Conservation (phyloP, 129 eudicot genomes). For the Centrapalus pauciflorus region DNA sequence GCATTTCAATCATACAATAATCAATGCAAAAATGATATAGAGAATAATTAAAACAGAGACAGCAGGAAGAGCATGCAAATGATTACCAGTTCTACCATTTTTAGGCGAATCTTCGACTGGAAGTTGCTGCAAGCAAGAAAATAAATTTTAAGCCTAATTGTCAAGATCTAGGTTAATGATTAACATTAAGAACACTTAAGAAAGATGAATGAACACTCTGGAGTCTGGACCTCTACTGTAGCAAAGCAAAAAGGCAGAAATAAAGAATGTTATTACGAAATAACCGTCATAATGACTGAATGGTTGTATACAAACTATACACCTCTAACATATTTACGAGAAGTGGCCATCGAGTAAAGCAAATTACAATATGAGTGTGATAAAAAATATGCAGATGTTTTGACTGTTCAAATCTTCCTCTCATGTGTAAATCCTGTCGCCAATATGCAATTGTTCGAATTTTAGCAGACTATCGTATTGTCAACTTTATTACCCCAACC, state of each 20-base stretch:
- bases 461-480: no score
- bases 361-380: no score
- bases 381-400: no score
- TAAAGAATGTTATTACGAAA: background rate
- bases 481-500: background rate
- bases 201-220: background rate
- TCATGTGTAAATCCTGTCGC: no score
- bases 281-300: background rate
- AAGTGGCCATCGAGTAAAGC: no score
- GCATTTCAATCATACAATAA: background rate
- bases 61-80: slow-evolving; percentile 7
- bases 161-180: background rate
- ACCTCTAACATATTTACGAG: no score
- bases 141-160: background rate
- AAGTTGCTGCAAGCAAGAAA: slow-evolving; percentile 16
- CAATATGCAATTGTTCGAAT: no score
- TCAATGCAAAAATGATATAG: background rate
- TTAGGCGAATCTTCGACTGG: background rate
- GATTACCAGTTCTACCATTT: slow-evolving; percentile 30
- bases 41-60: background rate
- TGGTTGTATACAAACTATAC: no score
- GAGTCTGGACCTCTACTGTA: background rate
- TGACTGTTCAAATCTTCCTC: no score
- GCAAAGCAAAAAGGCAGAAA: background rate
- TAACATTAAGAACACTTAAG: background rate